Evolutionary conservation across 805 yeast genomes (phyloP).

Genomic region (Candida khao-thaluensis): DNA sequence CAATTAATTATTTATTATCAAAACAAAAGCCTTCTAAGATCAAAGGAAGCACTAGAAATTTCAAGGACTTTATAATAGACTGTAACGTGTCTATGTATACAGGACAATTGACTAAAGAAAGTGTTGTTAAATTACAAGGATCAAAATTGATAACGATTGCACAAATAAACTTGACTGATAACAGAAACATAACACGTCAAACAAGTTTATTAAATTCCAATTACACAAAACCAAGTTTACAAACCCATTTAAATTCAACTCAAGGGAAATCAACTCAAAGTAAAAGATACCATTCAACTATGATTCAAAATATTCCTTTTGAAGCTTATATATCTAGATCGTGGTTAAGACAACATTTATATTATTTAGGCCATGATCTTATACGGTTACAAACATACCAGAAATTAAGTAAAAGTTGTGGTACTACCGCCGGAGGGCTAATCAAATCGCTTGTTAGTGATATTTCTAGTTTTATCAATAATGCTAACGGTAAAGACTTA

Average conservation of each 20-base stretch:
- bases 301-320: conserved; percentile 7
- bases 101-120: too few species aligned
- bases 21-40: not conserved
- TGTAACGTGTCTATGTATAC: too few species aligned
- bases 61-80: too few species aligned
- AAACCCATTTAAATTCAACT: too few species aligned
- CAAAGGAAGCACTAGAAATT: not conserved
- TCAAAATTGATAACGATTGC: too few species aligned
- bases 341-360: conserved; percentile 35
- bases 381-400: conserved; percentile 33
- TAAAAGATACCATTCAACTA: not conserved
- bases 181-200: too few species aligned
- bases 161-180: too few species aligned
- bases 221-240: too few species aligned
- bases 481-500: conserved; percentile 20
- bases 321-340: conserved; percentile 16
- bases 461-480: conserved; percentile 30
- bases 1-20: not conserved
- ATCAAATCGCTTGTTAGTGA: conserved; percentile 35
- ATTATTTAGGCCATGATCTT: conserved; percentile 33
- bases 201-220: too few species aligned
- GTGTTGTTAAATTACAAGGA: too few species aligned
- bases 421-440: conserved; percentile 31
- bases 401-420: conserved; percentile 26
- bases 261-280: too few species aligned